Base-by-base conservation (phyloP, 768 basidiomycete species). In the Mycena vitilis region DNA sequence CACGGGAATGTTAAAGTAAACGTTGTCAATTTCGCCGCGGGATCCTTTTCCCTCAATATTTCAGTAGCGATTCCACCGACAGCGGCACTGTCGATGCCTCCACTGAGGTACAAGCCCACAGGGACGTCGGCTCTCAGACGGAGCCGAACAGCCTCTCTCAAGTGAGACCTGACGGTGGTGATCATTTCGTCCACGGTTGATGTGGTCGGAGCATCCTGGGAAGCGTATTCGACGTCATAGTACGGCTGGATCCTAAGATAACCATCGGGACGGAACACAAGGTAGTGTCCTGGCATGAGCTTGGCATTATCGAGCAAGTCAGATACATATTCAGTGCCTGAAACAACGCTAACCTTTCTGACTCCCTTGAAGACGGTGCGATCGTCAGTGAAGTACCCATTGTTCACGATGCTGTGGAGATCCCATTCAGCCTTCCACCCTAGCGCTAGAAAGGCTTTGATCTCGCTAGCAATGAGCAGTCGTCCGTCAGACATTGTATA, bases 391-490 rank as follows among this genome's bases (percentile, higher is more conserved):
- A 57, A 70, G 23, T 69, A 44, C 30, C 68, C 68, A 40, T 37
- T 60, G 11, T 69, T n/a, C 18, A 70, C 25, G 18, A 69, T 53
- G 54, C 71, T 71, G 25, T 71, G 57, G 13, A 68, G n/a, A 30
- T 72, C 68, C 71, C 71, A 72, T 54, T 69, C 58, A 7, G 71
- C 23, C 44, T 66, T 61, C 71, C 68, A 72, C 8, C 68, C 64
- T 11, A 72, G 16, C 5, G 63, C 34, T 8, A 34, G 63, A 30
- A 72, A 58, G 6, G 71, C 63, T 48, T 72, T 72, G 36, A 72
- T 66, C 25, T 72, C 71, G 25, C 71, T 72, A 13, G 71, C 67
- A 12, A 72, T 2, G 3, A 72, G 47, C 5, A 73, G 49, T n/a
- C 55, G 49, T 2, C 61, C 69, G 37, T 40, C 61, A 5, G n/a